These are phyloP conservation scores for Trichoderma sp. DNA, from an alignment of 2,329 filamentous ascomycete genomes.

Conservation along the genomic window DNA sequence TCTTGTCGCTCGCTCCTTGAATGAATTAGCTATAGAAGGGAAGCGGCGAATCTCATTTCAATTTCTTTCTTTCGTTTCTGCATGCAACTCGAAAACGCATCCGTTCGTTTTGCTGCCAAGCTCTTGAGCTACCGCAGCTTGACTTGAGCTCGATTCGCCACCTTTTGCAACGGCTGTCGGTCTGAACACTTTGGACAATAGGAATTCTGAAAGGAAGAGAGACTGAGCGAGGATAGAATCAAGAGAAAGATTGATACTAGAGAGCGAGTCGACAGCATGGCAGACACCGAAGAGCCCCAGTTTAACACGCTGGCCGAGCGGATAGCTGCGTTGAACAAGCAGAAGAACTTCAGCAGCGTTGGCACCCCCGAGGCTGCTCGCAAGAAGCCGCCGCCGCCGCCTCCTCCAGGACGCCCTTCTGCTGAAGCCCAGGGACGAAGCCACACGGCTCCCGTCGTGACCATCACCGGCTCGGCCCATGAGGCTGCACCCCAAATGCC, in stretches of 20 bases:
- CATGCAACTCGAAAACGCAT: not conserved
- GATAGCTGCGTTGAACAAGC: constrained; percentile 64
- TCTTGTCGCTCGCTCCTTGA: constrained; percentile 15
- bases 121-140: not conserved
- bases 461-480: constrained; percentile 33
- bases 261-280: constrained; percentile 46
- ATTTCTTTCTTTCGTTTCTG: not conserved
- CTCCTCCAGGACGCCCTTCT: constrained; percentile 41
- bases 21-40: not conserved
- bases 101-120: not conserved
- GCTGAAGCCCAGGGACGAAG: constrained; percentile 40
- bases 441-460: constrained; percentile 39
- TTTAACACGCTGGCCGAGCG: constrained; percentile 63
- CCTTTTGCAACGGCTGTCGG: not conserved
- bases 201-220: not conserved
- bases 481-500: constrained; percentile 43
- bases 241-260: not conserved
- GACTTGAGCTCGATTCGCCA: not conserved
- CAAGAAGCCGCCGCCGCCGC: constrained; percentile 38
- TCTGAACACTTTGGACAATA: not conserved
- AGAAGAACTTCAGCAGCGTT: constrained; percentile 56
- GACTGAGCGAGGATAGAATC: not conserved
- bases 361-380: constrained; percentile 45
- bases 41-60: not conserved
- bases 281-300: constrained; percentile 62